Evolutionary conservation across 2,329 filamentous ascomycete species (phyloP).

Genomic region (Pseudogymnoascus verrucosus): DNA sequence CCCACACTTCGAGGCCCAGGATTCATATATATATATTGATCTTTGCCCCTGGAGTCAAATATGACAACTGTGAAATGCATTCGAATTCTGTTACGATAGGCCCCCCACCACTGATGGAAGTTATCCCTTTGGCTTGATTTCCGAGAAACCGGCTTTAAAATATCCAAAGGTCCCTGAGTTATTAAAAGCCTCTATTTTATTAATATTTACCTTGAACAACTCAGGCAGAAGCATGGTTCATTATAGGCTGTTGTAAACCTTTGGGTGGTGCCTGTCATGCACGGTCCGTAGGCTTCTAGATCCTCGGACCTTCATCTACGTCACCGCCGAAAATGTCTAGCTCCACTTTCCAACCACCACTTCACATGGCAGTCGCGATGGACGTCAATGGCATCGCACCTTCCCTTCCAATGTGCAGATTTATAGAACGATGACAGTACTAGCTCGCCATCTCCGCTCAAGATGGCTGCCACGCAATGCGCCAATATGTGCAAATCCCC

Average conservation of each 20-base stretch:
- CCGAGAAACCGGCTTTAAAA: not conserved
- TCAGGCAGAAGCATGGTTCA: not conserved
- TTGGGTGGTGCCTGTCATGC: not conserved
- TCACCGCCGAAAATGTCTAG: constrained; percentile 5
- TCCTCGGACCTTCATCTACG: constrained; percentile 7
- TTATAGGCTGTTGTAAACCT: not conserved
- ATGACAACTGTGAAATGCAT: not conserved
- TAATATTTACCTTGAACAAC: not conserved
- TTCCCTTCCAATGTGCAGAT: constrained; percentile 9
- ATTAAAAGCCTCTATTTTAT: not conserved
- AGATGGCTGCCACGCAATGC: not conserved
- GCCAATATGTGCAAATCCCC: not conserved
- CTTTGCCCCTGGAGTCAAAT: not conserved
- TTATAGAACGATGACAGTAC: not conserved
- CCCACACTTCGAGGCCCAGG: not conserved
- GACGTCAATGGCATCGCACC: not conserved
- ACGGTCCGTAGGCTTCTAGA: not conserved
- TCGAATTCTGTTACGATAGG: not conserved
- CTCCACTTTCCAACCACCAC: constrained; percentile 3
- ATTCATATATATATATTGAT: not conserved
- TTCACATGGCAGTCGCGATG: constrained; percentile 2
- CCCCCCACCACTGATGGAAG: not conserved
- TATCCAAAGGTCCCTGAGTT: no score
- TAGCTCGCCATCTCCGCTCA: not conserved
- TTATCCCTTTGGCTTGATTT: not conserved